These are phyloP conservation scores for Alternaria gansuensis DNA, from an alignment of 2,329 filamentous ascomycete species.

Conservation along the genomic window DNA sequence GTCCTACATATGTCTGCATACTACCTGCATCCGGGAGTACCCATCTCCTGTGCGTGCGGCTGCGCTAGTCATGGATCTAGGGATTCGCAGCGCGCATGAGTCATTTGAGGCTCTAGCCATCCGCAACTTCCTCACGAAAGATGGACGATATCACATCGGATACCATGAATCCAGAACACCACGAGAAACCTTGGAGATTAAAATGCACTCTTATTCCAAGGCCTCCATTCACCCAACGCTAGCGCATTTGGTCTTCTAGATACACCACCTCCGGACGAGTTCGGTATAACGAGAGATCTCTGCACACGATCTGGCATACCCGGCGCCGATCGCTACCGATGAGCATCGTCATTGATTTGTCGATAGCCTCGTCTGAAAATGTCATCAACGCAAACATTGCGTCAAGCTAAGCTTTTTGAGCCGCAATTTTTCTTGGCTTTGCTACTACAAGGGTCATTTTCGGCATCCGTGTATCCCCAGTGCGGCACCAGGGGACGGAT, in stretches of 20 bases:
- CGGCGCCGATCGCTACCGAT: conserved; percentile 17
- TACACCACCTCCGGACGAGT: conserved; percentile 2
- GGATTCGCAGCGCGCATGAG: not conserved
- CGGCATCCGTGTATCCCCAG: conserved; percentile 2
- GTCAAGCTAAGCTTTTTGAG: conserved; percentile 16
- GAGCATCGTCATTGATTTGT: conserved; percentile 24
- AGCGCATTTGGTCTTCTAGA: not conserved
- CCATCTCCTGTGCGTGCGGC: too few species aligned
- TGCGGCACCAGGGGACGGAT: not conserved
- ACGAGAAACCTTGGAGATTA: not conserved
- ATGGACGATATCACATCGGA: conserved; percentile 1
- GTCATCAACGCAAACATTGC: conserved; percentile 1
- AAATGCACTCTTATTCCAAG: not conserved
- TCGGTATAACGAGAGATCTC: conserved; percentile 6
- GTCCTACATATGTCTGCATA: not conserved
- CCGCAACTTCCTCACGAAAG: not conserved
- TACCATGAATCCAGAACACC: not conserved
- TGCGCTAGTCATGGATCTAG: not conserved
- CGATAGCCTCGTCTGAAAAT: conserved; percentile 4
- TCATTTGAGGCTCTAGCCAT: not conserved
- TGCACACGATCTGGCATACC: conserved; percentile 12
- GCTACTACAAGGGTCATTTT: conserved; percentile 3
- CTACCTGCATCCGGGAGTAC: not conserved
- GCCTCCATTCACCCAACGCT: not conserved
- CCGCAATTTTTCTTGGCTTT: conserved; percentile 3